Conservation (phyloP, 2,329 filamentous ascomycete species). For the Diplodia intermedia region DNA sequence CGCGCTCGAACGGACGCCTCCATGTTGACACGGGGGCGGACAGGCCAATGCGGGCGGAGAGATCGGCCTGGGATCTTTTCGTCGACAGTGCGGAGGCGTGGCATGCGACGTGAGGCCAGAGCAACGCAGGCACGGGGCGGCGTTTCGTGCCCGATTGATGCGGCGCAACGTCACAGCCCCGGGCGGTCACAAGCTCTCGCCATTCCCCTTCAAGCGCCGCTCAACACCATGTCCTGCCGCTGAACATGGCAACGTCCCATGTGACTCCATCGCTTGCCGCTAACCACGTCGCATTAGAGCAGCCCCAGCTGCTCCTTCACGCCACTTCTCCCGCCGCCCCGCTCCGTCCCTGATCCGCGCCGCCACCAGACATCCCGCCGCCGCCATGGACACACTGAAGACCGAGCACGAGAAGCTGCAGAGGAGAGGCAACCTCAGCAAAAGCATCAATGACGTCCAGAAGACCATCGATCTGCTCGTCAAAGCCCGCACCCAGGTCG, state of each 20-base stretch:
- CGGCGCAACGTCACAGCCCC: slow-evolving; percentile 30
- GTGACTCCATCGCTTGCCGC: slow-evolving; percentile 21
- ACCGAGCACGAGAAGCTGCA: slow-evolving; percentile 77
- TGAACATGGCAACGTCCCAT: slow-evolving; percentile 31
- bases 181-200: slow-evolving; percentile 31
- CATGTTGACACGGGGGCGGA: slow-evolving; percentile 10
- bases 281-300: not conserved
- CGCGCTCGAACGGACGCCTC: not conserved
- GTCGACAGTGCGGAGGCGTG: not conserved
- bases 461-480: slow-evolving; percentile 79
- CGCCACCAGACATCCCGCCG: slow-evolving; percentile 3
- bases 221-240: slow-evolving; percentile 29
- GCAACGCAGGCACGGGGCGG: not conserved
- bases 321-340: not conserved
- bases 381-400: slow-evolving; percentile 68
- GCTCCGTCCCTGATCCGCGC: slow-evolving; percentile 14
- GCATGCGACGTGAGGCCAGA: not conserved
- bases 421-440: slow-evolving; percentile 71
- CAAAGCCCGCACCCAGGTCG: slow-evolving; percentile 75
- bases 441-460: slow-evolving; percentile 81
- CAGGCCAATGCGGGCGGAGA: slow-evolving; percentile 16
- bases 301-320: slow-evolving; percentile 8
- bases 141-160: not conserved
- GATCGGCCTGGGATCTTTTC: slow-evolving; percentile 19
- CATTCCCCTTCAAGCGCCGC: slow-evolving; percentile 13